Evolutionary conservation across 78 protist genomes (phyloP).

Genomic region (Bodo saltans): DNA sequence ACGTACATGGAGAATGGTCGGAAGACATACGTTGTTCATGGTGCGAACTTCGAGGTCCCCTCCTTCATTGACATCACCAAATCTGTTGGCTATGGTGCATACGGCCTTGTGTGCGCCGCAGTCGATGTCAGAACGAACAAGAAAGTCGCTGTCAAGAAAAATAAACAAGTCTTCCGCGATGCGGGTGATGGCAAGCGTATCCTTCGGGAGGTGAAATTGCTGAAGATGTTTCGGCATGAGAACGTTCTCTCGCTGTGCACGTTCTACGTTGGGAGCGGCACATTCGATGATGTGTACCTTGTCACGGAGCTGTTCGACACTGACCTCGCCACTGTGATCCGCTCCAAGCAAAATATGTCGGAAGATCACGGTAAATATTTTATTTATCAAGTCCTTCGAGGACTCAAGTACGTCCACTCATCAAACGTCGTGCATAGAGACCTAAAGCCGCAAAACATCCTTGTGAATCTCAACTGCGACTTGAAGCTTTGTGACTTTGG

Average conservation of each 20-base stretch:
- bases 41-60: conserved; percentile 43
- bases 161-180: conserved; percentile 77
- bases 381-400: conserved; percentile 88
- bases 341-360: conserved; percentile 75
- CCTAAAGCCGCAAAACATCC: conserved; percentile 92
- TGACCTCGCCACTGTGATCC: conserved; percentile 86
- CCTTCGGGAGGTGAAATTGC: conserved; percentile 89
- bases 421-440: conserved; percentile 90
- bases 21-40: conserved; percentile 23
- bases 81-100: conserved; percentile 78
- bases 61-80: conserved; percentile 39
- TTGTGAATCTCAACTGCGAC: conserved; percentile 90
- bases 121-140: conserved; percentile 40
- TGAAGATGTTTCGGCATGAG: conserved; percentile 33
- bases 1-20: conserved; percentile 1
- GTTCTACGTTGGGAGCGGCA: not conserved
- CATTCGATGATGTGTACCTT: conserved; percentile 52
- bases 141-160: conserved; percentile 89
- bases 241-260: conserved; percentile 11
- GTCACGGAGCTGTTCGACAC: conserved; percentile 94
- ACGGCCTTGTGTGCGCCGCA: conserved; percentile 61
- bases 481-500: conserved; percentile 75
- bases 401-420: conserved; percentile 91
- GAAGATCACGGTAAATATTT: conserved; percentile 94
- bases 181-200: conserved; percentile 84